Conservation (phyloP, 306 rosid species). For the Citrullus colocynthis region DNA sequence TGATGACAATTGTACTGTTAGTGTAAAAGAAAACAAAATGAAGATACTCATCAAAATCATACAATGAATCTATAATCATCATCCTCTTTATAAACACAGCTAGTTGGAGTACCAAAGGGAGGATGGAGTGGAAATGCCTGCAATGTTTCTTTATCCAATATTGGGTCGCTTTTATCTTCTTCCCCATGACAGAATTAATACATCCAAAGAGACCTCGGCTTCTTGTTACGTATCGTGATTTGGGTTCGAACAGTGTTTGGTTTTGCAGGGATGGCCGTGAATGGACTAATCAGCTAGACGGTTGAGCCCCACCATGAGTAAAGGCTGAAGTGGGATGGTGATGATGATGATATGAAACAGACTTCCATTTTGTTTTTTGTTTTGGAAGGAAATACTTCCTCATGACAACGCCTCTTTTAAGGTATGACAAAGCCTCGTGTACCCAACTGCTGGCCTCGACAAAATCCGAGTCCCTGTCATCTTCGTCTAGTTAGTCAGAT, state of each 20-base stretch:
- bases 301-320: neutral
- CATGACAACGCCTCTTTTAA: neutral
- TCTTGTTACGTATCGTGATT: neutral
- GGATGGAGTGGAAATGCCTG: neutral
- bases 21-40: no score
- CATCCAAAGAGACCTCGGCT: neutral
- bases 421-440: neutral
- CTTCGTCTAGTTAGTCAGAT: neutral
- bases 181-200: neutral
- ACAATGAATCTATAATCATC: slow-evolving; percentile 6
- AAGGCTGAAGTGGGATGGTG: neutral
- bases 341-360: neutral
- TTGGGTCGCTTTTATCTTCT: neutral
- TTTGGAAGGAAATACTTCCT: slow-evolving; percentile 1
- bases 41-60: neutral
- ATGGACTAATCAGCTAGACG: neutral
- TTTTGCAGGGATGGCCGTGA: neutral
- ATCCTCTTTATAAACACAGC: neutral
- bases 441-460: slow-evolving; percentile 6
- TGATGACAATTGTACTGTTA: neutral
- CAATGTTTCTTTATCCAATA: neutral
- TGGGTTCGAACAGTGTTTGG: neutral
- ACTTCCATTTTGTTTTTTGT: neutral
- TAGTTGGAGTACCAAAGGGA: neutral
- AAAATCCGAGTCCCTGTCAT: slow-evolving; percentile 5